Evolutionary conservation across 306 rosid species (phyloP).

Genomic region (Sechiopsis laciniata): DNA sequence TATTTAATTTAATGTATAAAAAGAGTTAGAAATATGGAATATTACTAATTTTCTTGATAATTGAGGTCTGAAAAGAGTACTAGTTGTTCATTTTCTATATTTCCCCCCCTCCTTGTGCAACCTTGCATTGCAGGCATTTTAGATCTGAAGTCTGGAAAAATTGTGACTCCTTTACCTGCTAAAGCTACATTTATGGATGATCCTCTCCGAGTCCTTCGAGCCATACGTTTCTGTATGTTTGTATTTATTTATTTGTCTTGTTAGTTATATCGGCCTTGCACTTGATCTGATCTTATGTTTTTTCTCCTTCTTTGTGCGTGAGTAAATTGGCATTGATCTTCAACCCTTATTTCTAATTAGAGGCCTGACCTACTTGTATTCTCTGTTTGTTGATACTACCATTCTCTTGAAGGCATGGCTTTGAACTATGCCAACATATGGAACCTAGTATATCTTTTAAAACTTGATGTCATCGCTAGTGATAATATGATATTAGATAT

Average conservation of each 20-base stretch:
- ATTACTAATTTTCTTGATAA: neutral
- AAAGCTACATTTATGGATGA: slow-evolving; percentile 86
- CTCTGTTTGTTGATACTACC: neutral
- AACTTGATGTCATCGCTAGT: too few relatives aligned
- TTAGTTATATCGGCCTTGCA: neutral
- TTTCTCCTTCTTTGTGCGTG: neutral
- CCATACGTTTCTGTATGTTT: slow-evolving; percentile 75
- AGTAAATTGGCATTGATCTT: neutral
- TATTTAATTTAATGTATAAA: neutral
- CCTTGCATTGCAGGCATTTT: slow-evolving; percentile 47
- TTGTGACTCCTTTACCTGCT: slow-evolving; percentile 86
- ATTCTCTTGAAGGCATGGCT: neutral
- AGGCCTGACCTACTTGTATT: slow-evolving; percentile 4
- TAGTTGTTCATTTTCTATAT: neutral
- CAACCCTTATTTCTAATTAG: neutral
- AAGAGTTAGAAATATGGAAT: neutral
- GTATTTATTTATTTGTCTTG: neutral
- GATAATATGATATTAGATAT: too few relatives aligned
- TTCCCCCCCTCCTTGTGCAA: neutral
- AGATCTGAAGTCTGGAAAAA: slow-evolving; percentile 73
- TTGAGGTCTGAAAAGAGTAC: slow-evolving; percentile 1
- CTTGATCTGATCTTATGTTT: neutral
- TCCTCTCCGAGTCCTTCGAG: slow-evolving; percentile 87
- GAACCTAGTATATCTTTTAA: neutral
- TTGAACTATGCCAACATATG: neutral